Evolutionary conservation across 768 basidiomycete species (phyloP).

Genomic region (Lactifluus volemus): DNA sequence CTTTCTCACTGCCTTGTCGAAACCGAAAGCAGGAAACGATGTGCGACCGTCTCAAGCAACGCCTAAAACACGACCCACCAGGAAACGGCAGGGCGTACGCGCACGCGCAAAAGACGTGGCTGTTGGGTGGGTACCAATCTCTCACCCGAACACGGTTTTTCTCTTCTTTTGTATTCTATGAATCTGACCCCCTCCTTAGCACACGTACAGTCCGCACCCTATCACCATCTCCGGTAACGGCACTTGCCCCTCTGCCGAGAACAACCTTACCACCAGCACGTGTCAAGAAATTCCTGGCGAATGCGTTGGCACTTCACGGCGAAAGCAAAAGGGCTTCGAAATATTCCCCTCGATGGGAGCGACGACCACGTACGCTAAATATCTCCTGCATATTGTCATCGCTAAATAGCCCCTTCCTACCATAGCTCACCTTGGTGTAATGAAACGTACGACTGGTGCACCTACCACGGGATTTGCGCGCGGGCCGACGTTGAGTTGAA

Average conservation of each 20-base stretch:
- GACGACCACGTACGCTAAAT: slow-evolving; percentile 15
- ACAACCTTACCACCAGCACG: slow-evolving; percentile 4
- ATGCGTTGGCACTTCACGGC: slow-evolving; percentile 2
- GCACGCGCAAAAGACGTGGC: slow-evolving; percentile 17
- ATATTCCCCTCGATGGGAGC: slow-evolving; percentile 12
- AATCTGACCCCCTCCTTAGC: slow-evolving; percentile 8
- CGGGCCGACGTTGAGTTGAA: not conserved
- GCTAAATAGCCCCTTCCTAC: not conserved
- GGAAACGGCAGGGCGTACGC: not conserved
- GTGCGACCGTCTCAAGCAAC: not conserved
- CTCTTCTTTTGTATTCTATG: not conserved
- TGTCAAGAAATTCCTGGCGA: slow-evolving; percentile 10
- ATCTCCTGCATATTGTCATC: not conserved
- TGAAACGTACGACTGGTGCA: slow-evolving; percentile 12
- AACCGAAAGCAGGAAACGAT: not conserved
- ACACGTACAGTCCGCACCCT: slow-evolving; percentile 17
- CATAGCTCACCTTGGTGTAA: slow-evolving; percentile 11
- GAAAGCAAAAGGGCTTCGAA: not conserved
- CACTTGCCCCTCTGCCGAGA: not conserved
- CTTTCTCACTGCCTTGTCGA: slow-evolving; percentile 11
- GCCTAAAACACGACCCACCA: not conserved
- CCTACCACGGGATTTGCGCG: slow-evolving; percentile 12
- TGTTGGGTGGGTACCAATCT: slow-evolving; percentile 13
- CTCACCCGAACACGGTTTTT: not conserved
- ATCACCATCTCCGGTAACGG: slow-evolving; percentile 2